Conservation (phyloP, 2,329 filamentous ascomycete genomes). For the Pyrenochaeta sp. region DNA sequence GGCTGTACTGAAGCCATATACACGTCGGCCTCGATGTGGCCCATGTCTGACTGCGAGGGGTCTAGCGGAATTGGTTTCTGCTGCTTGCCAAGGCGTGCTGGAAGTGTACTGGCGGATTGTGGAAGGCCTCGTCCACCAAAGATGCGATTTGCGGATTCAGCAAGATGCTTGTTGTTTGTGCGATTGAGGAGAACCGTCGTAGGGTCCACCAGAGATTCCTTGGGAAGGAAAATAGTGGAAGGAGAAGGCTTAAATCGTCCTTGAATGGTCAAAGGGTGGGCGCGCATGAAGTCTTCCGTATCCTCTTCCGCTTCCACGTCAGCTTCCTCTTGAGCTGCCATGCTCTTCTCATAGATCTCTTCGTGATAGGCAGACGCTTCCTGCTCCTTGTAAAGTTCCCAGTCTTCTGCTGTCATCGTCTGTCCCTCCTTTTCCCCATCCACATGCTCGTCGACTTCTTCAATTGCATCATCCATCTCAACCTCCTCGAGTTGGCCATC, state of each 20-base stretch:
- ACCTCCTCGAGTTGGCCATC: constrained; percentile 70
- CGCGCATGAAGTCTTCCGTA: constrained; percentile 58
- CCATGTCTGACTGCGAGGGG: constrained; percentile 71
- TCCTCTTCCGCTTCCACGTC: constrained; percentile 41
- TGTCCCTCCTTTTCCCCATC: constrained; percentile 31
- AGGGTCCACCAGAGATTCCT: constrained; percentile 71
- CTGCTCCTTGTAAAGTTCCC: constrained; percentile 45
- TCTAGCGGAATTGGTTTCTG: constrained; percentile 72
- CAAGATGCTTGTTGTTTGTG: constrained; percentile 74
- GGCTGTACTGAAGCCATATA: constrained; percentile 75
- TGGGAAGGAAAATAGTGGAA: constrained; percentile 77
- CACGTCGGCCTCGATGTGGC: constrained; percentile 76
- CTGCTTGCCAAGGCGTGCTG: constrained; percentile 60
- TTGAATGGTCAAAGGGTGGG: constrained; percentile 76
- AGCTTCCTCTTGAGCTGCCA: constrained; percentile 52
- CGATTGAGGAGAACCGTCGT: constrained; percentile 72
- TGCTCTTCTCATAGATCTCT: constrained; percentile 51
- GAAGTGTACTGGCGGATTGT: constrained; percentile 73
- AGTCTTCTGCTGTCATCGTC: constrained; percentile 39
- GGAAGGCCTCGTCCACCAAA: constrained; percentile 83
- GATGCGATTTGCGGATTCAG: constrained; percentile 71
- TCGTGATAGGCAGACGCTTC: constrained; percentile 43
- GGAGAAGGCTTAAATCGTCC: constrained; percentile 80
- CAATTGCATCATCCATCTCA: constrained; percentile 44
- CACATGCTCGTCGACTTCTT: constrained; percentile 40